A percentile compares a stretch with the other conserved stretches of the same genome.
Evolutionary conservation across 176 grass and related monocot species (phyloP).

Genomic region (Alloteropsis semialata): DNA sequence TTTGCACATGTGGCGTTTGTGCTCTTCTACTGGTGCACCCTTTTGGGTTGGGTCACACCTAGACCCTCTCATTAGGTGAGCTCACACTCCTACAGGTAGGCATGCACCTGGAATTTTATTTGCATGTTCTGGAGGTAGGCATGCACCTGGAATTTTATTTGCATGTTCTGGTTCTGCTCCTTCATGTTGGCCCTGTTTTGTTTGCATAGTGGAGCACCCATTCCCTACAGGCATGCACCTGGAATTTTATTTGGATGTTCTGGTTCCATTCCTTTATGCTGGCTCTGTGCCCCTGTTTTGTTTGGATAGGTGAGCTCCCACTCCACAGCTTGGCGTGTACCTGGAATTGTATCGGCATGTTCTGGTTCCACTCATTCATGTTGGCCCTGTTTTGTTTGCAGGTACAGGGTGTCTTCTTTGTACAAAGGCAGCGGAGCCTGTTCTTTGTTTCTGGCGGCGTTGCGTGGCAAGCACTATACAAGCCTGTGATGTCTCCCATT

Average conservation of each 20-base stretch:
- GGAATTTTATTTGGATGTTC: too few species aligned
- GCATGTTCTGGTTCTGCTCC: too few species aligned
- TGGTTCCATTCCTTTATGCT: too few species aligned
- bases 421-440: background rate
- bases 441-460: background rate
- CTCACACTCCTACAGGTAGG: background rate
- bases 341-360: background rate
- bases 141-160: background rate
- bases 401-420: background rate
- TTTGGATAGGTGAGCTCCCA: too few species aligned
- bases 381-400: background rate
- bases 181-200: too few species aligned
- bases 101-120: background rate
- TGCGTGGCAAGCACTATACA: background rate
- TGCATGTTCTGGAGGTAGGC: background rate
- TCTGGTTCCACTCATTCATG: background rate
- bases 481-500: background rate
- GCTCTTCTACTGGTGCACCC: background rate
- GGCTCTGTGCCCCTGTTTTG: too few species aligned
- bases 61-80: background rate
- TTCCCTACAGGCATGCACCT: background rate
- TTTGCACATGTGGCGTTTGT: background rate
- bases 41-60: background rate
- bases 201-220: too few species aligned
- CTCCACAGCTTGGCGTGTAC: background rate